phyloP scores from a whole-genome alignment of 495 filamentous ascomycete genomes.

The Xylaria grammica region DNA sequence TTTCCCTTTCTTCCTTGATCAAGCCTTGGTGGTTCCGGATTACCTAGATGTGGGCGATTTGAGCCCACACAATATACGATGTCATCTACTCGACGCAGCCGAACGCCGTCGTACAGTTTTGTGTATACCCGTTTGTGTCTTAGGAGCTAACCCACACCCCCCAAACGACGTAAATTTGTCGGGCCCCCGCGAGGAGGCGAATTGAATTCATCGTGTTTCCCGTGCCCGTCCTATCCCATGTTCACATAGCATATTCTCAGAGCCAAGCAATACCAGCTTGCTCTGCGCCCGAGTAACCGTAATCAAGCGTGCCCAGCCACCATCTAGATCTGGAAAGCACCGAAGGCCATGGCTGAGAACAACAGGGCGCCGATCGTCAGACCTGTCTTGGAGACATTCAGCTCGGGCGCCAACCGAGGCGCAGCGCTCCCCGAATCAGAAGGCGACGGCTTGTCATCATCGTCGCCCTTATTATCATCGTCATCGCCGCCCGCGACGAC shows the following conservation, averaged over 20 bases:
- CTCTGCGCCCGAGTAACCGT: neutral
- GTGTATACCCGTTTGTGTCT: too few relatives aligned
- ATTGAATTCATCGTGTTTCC: neutral
- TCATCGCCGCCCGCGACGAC: constrained; percentile 31
- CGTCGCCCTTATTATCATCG: neutral
- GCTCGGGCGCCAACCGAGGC: constrained; percentile 25
- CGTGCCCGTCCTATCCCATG: neutral
- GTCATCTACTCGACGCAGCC: neutral
- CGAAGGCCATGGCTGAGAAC: constrained; percentile 33
- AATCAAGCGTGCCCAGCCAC: neutral
- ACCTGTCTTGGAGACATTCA: constrained; percentile 27
- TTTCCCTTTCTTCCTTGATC: too few relatives aligned
- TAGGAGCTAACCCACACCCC: neutral
- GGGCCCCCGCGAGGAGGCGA: neutral
- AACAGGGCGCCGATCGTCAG: constrained; percentile 31
- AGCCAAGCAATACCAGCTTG: neutral
- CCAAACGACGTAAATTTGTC: neutral
- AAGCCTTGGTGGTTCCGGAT: too few relatives aligned
- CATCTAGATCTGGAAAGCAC: constrained; percentile 31
- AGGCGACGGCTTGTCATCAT: neutral
- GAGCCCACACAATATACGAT: neutral
- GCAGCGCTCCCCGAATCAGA: constrained; percentile 25
- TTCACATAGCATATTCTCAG: neutral
- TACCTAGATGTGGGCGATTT: neutral
- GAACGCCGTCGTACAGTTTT: neutral